Base-by-base conservation (phyloP, 1,139 yeast genomes). In the Saccharomyces hybrid region DNA sequence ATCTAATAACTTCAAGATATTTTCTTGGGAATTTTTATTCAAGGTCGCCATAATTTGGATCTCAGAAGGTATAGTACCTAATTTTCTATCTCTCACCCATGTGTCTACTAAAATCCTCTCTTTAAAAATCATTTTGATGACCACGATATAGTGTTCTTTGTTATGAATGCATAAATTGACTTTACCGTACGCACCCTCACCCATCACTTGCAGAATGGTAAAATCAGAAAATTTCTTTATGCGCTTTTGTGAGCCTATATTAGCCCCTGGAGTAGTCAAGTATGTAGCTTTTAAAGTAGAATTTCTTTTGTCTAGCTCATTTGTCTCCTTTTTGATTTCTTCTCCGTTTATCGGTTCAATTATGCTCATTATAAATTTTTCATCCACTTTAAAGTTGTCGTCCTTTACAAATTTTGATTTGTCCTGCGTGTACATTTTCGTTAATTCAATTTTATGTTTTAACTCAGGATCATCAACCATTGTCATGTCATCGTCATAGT, bases 101-200 rank as follows among this genome's bases (percentile, higher is more conserved):
- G 97, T 89, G 68, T 91, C 98, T 6, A 91, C 97, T 64, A 91
- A 75, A 62, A 91, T 91, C 52, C 96, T 80, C 62, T 89, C 96
- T 66, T 91, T 91, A 66, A 88, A 87, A 50, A 91, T 93, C 61
- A 95, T 83, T 69, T 91, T 91, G 59, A 91, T 79, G 19, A 91
- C 90, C 46, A 90, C 84, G 55, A 78, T 80, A 65, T 88, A 84
- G 6, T 71, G 70, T 11, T 66, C 63, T 32, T 78, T 76, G 48
- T 78, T 80, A 63, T 86, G 87, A 64, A 79, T 80, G 2, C 89
- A 96, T 46, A 89, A 76, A 19, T 86, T 83, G 16, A 91, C 98
- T 65, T 88, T 87, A 9, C 98, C 98, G 65, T 91, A 91, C 0
- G 98, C 97, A 41, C 98, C 98, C 68, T 88, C 95, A 0, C 98